A percentile compares a stretch with the other conserved stretches of the same genome.
Conservation (phyloP, 2,329 filamentous ascomycete species). For the Ophiostoma ulmi region DNA sequence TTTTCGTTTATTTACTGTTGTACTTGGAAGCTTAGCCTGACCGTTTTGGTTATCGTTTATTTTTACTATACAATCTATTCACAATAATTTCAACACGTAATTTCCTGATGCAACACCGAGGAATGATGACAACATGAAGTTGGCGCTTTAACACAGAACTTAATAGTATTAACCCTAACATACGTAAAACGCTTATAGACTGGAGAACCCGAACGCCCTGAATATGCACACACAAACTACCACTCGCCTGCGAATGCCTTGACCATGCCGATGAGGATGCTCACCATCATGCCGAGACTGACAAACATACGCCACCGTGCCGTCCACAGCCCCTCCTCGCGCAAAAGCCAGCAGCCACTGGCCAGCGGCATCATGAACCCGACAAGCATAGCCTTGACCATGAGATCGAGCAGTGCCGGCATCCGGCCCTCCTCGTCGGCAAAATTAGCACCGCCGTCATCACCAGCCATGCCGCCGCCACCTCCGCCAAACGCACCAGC, state of each 20-base stretch:
- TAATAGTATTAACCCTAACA: not conserved
- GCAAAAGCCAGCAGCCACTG: constrained; percentile 74
- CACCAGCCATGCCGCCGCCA: constrained; percentile 30
- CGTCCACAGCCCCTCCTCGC: constrained; percentile 83
- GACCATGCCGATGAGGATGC: constrained; percentile 69
- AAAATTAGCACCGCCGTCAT: constrained; percentile 38
- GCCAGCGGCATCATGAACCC: constrained; percentile 95
- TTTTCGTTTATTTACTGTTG: not conserved
- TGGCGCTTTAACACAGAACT: not conserved
- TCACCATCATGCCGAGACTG: constrained; percentile 75
- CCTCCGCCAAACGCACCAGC: constrained; percentile 36
- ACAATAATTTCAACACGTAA: not conserved
- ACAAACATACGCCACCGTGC: constrained; percentile 82
- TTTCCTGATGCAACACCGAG: not conserved
- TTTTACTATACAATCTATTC: not conserved
- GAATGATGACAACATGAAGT: not conserved
- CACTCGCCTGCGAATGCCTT: constrained; percentile 41
- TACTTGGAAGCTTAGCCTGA: constrained; percentile 4
- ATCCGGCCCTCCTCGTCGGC: constrained; percentile 40
- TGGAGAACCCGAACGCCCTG: not conserved
- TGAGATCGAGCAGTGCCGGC: constrained; percentile 66
- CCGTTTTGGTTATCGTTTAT: constrained; percentile 8
- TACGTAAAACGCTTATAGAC: not conserved
- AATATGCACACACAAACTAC: constrained; percentile 15
- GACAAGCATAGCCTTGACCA: constrained; percentile 81